A percentile compares a stretch with the other conserved stretches of the same genome.
Evolutionary conservation across 2,329 filamentous ascomycete genomes (phyloP).

Genomic region (Clarireedia sp.): DNA sequence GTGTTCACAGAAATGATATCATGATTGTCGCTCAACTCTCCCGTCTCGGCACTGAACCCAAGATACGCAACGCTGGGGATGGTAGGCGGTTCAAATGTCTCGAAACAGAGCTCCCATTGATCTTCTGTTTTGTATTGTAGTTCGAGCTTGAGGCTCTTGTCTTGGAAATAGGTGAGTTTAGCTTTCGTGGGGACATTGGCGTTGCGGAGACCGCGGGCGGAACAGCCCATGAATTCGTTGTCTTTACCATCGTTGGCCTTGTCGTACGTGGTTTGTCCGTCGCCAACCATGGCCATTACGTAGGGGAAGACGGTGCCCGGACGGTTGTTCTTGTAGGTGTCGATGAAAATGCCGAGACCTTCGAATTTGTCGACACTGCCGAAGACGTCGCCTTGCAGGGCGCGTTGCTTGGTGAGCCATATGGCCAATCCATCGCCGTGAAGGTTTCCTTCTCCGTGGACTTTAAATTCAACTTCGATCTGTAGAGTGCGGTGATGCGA

Average conservation of each 20-base stretch:
- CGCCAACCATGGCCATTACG: conserved; percentile 96
- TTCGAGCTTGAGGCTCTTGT: conserved; percentile 83
- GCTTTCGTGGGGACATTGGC: conserved; percentile 74
- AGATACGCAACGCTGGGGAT: conserved; percentile 73
- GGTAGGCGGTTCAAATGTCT: conserved; percentile 59
- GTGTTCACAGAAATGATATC: conserved; percentile 84
- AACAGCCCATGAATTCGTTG: conserved; percentile 89
- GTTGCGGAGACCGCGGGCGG: conserved; percentile 82
- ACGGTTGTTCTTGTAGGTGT: conserved; percentile 99
- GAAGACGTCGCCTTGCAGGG: conserved; percentile 73
- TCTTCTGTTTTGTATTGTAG: conserved; percentile 88
- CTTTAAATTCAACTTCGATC: conserved; percentile 92
- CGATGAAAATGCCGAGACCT: conserved; percentile 84
- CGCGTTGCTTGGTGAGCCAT: conserved; percentile 95
- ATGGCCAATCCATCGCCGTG: conserved; percentile 96
- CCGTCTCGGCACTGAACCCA: conserved; percentile 80
- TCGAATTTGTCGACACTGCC: conserved; percentile 84
- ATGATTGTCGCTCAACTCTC: conserved; percentile 94
- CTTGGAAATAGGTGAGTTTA: conserved; percentile 90
- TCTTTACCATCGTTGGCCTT: conserved; percentile 90
- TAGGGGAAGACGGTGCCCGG: conserved; percentile 94
- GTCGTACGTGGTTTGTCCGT: conserved; percentile 83
- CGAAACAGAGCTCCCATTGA: conserved; percentile 87
- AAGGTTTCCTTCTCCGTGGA: conserved; percentile 79
- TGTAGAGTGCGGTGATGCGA: conserved; percentile 24